phyloP scores from a whole-genome alignment of 73 alveolate genomes.

The Tetrahymena borealis region DNA sequence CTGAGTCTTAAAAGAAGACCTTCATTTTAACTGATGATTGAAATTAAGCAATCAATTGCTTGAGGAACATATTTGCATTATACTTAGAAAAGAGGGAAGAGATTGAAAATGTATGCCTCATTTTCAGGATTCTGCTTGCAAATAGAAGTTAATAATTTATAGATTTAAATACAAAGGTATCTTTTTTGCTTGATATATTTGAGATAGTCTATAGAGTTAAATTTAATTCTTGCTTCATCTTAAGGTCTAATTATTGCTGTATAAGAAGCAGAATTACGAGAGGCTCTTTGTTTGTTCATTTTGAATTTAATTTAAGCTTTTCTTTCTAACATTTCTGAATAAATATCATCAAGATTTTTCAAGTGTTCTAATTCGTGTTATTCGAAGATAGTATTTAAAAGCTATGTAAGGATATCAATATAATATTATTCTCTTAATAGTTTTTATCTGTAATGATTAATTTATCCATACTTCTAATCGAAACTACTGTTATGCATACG shows the following conservation, averaged over 20 bases:
- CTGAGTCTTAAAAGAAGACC: constrained; percentile 9
- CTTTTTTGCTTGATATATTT: neutral
- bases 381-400: neutral
- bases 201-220: constrained; percentile 7
- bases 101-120: constrained; percentile 18
- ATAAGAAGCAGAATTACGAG: neutral
- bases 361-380: constrained; percentile 12
- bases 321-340: neutral
- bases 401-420: constrained; percentile 19
- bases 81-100: constrained; percentile 5
- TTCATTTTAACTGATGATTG: constrained; percentile 23
- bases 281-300: neutral
- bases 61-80: constrained; percentile 31
- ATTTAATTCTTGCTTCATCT: constrained; percentile 2
- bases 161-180: neutral
- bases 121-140: constrained; percentile 24
- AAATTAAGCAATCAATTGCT: constrained; percentile 28
- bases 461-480: constrained; percentile 41
- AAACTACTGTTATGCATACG: constrained; percentile 28
- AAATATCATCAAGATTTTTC: constrained; percentile 3
- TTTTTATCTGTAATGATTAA: constrained; percentile 17
- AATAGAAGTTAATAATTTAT: constrained; percentile 19
- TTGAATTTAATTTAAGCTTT: neutral
- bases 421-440: constrained; percentile 27
- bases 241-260: constrained; percentile 4